Base-by-base conservation (phyloP, 1,284 basidiomycete species). In the Neotropicomus parvogracilis region DNA sequence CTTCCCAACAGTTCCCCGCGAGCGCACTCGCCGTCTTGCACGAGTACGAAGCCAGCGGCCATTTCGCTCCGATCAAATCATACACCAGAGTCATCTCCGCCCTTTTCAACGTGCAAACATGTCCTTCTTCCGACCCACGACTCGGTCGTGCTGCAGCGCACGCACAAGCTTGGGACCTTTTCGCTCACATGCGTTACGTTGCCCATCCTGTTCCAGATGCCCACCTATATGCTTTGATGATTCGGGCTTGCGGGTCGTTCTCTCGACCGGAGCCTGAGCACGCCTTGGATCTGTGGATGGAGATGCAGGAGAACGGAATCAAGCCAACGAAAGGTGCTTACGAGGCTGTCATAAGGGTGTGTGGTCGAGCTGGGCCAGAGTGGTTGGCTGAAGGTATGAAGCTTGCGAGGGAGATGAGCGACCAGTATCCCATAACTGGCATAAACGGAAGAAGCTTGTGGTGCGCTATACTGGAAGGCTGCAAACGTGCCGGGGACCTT, bases 171-270 rank as follows among this genome's bases (percentile, higher is more conserved):
- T 97, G 91, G 91, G 91, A 97, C 59, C 76, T 98, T 20, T 98
- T 93, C 65, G 75, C 89, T 3, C 94, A 98, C 65, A 97, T 97
- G 91, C 90, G 97, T 44, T 90, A 97, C 46, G 86, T 89, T 6
- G 91, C 95, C 0, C 93, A 99, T 62, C 84, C 92, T 0, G 70
- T 74, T 3, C 94, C 95, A 0, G 83, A 89, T 52, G 74, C 75
- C 3, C 68, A 77, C 14, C 69, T 95, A 6, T 99, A 95, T 67
- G 79, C 85, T 0, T 66, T 82, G 21, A 97, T 99, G 91, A 94
- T 99, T 58, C 77, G 79, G 1, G 88, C 91, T 0, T 98, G 95
- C 56, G 87, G 85, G 0, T 72, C 77, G 8, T 66, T 69, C 13
- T 63, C 70, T 10, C 63, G 70, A 29, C 80, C 86, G 2, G 88